Conservation (phyloP, 495 filamentous ascomycete genomes). For the Thermothielavioides terrestris region DNA sequence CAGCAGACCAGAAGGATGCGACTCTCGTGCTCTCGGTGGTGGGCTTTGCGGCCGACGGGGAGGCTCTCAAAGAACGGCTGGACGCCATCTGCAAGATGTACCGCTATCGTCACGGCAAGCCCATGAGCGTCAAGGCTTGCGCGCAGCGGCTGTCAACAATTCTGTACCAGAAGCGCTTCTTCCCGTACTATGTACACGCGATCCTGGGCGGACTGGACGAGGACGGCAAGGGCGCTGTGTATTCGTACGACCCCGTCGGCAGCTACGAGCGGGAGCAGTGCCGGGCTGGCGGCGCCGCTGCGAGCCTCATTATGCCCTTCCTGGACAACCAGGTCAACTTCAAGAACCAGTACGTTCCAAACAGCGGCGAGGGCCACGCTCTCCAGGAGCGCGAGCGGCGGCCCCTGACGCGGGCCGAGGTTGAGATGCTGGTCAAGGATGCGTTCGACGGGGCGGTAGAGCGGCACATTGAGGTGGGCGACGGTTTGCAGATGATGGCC, state of each 20-base stretch:
- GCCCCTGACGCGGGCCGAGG: slow-evolving; percentile 58
- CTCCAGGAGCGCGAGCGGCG: slow-evolving; percentile 59
- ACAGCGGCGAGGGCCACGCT: slow-evolving; percentile 75
- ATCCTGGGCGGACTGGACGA: slow-evolving; percentile 93
- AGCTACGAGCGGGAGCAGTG: slow-evolving; percentile 95
- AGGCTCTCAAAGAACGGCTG: slow-evolving; percentile 79
- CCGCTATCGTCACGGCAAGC: slow-evolving; percentile 86
- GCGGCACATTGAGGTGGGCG: slow-evolving; percentile 97
- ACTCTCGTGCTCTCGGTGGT: slow-evolving; percentile 86
- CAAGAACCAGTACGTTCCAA: slow-evolving; percentile 95
- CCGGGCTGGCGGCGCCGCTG: slow-evolving; percentile 88
- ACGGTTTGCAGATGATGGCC: slow-evolving; percentile 91
- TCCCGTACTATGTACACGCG: slow-evolving; percentile 92
- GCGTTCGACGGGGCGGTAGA: slow-evolving; percentile 96
- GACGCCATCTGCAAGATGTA: slow-evolving; percentile 95
- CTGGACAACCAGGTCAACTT: slow-evolving; percentile 99
- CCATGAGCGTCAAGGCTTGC: slow-evolving; percentile 86
- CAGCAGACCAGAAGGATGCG: slow-evolving; percentile 70
- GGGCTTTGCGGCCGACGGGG: slow-evolving; percentile 89
- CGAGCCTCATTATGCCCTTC: slow-evolving; percentile 97
- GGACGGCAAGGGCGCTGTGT: slow-evolving; percentile 87
- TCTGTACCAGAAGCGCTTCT: slow-evolving; percentile 94
- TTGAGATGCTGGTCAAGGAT: slow-evolving; percentile 85
- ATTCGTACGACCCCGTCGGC: slow-evolving; percentile 95
- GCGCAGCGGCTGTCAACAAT: slow-evolving; percentile 89